Conservation (phyloP, 805 yeast genomes). For the Saccharomycopsis fermentans region DNA sequence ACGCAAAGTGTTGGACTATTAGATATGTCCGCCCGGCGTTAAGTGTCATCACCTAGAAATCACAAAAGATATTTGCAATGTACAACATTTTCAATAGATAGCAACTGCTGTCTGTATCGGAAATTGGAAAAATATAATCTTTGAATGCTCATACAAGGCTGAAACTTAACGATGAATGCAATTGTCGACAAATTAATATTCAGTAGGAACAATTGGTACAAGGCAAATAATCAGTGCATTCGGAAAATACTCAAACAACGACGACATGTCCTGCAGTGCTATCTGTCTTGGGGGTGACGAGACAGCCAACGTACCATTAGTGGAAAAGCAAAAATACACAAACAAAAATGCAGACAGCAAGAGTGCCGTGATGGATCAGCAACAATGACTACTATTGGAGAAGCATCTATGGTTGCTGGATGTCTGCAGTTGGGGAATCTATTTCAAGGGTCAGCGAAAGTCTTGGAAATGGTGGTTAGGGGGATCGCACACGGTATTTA, state of each 20-base stretch:
- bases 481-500: too few species aligned
- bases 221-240: constrained; percentile 17
- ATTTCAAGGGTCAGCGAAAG: too few species aligned
- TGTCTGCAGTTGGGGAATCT: too few species aligned
- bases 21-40: constrained; percentile 20
- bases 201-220: constrained; percentile 19
- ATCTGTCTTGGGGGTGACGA: background rate
- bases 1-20: constrained; percentile 1
- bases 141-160: constrained; percentile 18
- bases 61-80: background rate
- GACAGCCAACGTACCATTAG: background rate
- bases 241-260: background rate
- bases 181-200: constrained; percentile 17
- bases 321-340: too few species aligned
- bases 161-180: constrained; percentile 19
- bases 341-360: too few species aligned
- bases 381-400: background rate
- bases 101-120: background rate
- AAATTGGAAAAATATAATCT: background rate
- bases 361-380: background rate
- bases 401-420: background rate
- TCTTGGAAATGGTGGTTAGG: too few species aligned
- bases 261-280: background rate
- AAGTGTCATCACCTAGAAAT: constrained; percentile 14
- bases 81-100: background rate